Percentiles rank a stretch among this genome's conserved stretches.
Evolutionary conservation across 352 stramenopile genomes (phyloP).

Genomic region (Pythium plurisporium): DNA sequence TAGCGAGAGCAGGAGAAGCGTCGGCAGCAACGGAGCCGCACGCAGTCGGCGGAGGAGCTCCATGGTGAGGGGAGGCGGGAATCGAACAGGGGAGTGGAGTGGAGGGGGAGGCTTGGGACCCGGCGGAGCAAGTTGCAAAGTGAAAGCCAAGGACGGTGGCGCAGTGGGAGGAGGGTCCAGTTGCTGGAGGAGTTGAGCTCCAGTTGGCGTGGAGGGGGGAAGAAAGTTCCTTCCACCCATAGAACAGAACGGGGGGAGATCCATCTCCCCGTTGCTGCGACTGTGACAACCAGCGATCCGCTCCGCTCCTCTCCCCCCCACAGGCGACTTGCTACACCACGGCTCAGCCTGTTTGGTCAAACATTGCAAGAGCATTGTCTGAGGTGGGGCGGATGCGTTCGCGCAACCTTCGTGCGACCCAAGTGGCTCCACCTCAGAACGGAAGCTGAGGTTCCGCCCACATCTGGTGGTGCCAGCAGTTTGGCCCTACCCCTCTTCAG

Average conservation of each 20-base stretch:
- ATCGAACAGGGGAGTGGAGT: background rate
- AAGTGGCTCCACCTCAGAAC: constrained; percentile 4
- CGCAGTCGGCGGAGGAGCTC: background rate
- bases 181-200: no score
- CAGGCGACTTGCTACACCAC: background rate
- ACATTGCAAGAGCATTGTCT: no score
- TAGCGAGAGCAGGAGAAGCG: constrained; percentile 4
- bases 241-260: constrained; percentile 11
- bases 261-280: no score
- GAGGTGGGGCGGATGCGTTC: no score
- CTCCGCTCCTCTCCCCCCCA: background rate
- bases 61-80: background rate
- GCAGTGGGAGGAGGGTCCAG: background rate
- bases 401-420: constrained; percentile 9
- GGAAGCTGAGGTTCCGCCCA: constrained; percentile 13
- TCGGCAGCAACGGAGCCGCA: background rate
- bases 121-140: constrained; percentile 11
- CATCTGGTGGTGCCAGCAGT: background rate
- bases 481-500: constrained; percentile 13
- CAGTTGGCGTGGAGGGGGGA: no score
- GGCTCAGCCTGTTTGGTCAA: constrained; percentile 17
- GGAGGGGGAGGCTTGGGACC: background rate
- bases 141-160: background rate
- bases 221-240: background rate
- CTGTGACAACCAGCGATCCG: background rate